Percentiles rank a stretch among this genome's conserved stretches.
Evolutionary conservation across 192 early-diverging fungal species (phyloP).

Genomic region (Entomortierella chlamydospora): DNA sequence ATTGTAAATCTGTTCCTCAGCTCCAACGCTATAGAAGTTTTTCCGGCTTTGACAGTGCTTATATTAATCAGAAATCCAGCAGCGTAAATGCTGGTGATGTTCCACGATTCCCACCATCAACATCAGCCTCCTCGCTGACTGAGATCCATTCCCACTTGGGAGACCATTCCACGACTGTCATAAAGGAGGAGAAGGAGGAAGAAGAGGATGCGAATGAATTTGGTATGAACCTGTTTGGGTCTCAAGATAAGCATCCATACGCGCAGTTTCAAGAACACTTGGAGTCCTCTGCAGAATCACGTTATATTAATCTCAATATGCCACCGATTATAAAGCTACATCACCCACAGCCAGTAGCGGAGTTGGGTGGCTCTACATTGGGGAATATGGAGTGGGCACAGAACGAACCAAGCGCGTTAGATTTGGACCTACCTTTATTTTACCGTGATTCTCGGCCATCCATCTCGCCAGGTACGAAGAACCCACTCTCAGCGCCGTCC

Average conservation of each 20-base stretch:
- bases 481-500: conserved; percentile 27
- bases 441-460: neutral
- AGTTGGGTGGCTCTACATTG: too few species aligned
- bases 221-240: conserved; percentile 33
- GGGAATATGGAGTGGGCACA: neutral
- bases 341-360: neutral
- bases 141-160: neutral
- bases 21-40: neutral
- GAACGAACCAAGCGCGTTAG: neutral
- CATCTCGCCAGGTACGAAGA: conserved; percentile 12
- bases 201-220: conserved; percentile 1
- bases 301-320: neutral
- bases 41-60: neutral
- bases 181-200: neutral
- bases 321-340: neutral
- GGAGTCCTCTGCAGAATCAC: neutral
- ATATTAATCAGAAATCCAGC: neutral
- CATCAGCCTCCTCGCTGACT: neutral
- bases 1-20: conserved; percentile 9
- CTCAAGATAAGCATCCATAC: neutral
- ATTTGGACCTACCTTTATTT: neutral
- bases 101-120: neutral
- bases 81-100: neutral
- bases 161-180: neutral
- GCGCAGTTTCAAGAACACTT: neutral